phyloP scores from a whole-genome alignment of 2,329 filamentous ascomycete genomes.

The Trichophaea hybrida region DNA sequence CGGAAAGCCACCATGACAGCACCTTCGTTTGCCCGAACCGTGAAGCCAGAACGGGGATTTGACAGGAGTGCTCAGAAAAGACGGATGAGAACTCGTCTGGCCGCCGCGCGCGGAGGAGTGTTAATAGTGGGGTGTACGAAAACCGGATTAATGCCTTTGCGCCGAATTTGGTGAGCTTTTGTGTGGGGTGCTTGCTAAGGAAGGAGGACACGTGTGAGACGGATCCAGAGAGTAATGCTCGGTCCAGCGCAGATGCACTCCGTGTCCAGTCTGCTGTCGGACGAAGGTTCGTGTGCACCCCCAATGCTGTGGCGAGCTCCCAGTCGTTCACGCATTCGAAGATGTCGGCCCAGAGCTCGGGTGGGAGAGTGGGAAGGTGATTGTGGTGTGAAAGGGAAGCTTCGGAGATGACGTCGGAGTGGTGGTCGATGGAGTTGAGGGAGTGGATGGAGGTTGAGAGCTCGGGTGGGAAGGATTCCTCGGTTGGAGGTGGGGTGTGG shows the following conservation, averaged over 20 bases:
- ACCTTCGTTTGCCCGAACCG: conserved; percentile 66
- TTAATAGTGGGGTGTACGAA: conserved; percentile 62
- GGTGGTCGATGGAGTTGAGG: conserved; percentile 6
- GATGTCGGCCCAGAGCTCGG: conserved; percentile 80
- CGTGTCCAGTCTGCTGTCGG: conserved; percentile 56
- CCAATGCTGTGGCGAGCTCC: conserved; percentile 71
- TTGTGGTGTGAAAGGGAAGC: background rate
- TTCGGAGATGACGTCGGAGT: conserved; percentile 9
- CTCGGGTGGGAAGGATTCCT: background rate
- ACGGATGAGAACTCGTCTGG: conserved; percentile 57
- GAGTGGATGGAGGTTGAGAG: conserved; percentile 10
- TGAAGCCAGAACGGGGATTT: conserved; percentile 20
- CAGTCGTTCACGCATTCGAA: conserved; percentile 75
- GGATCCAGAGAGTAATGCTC: conserved; percentile 62
- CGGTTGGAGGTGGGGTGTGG: conserved; percentile 6
- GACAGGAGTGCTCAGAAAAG: conserved; percentile 71
- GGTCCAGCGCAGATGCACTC: conserved; percentile 60
- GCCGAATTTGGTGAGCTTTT: conserved; percentile 59
- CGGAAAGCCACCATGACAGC: conserved; percentile 78
- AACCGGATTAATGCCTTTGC: conserved; percentile 89
- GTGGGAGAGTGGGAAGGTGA: conserved; percentile 41
- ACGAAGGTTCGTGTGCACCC: conserved; percentile 63
- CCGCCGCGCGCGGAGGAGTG: conserved; percentile 44
- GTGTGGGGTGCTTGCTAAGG: conserved; percentile 56
- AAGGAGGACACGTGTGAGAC: conserved; percentile 56